A percentile compares a stretch with the other conserved stretches of the same genome.
Evolutionary conservation across 2,329 filamentous ascomycete species (phyloP).

Genomic region (Exophiala spinifera): DNA sequence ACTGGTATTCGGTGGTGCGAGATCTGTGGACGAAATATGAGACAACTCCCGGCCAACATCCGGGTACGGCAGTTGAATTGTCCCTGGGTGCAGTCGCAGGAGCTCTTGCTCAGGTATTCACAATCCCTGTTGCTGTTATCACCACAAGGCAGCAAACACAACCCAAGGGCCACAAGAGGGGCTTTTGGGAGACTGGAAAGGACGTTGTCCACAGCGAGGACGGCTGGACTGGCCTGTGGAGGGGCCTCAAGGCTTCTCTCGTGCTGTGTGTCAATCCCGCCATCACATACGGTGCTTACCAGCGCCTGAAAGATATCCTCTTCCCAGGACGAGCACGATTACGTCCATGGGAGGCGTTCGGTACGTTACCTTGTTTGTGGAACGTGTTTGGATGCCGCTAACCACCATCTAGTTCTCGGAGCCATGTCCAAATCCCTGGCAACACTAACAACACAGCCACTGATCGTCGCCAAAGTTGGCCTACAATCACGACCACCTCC

Average conservation of each 20-base stretch:
- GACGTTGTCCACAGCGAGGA: slow-evolving; percentile 91
- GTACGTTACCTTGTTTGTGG: slow-evolving; percentile 56
- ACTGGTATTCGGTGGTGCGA: slow-evolving; percentile 92
- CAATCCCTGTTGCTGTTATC: slow-evolving; percentile 91
- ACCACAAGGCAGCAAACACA: slow-evolving; percentile 97
- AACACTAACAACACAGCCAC: slow-evolving; percentile 85
- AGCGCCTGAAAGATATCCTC: slow-evolving; percentile 73
- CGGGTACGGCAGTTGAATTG: slow-evolving; percentile 78
- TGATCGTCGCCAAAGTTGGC: slow-evolving; percentile 97
- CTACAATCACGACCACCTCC: slow-evolving; percentile 90
- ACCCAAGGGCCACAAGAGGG: slow-evolving; percentile 76
- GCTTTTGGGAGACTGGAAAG: slow-evolving; percentile 77
- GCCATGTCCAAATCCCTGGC: slow-evolving; percentile 90
- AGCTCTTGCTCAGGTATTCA: slow-evolving; percentile 89
- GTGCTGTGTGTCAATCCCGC: slow-evolving; percentile 94
- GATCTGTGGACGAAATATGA: slow-evolving; percentile 65
- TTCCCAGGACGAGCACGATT: slow-evolving; percentile 75
- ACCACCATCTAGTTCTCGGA: slow-evolving; percentile 65
- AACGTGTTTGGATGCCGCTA: neutral
- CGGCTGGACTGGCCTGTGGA: slow-evolving; percentile 84
- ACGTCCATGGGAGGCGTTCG: slow-evolving; percentile 82
- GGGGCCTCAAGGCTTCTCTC: slow-evolving; percentile 90
- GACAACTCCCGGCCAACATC: slow-evolving; percentile 46
- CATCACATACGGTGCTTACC: slow-evolving; percentile 96
- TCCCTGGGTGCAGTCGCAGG: slow-evolving; percentile 82